Percentiles rank a stretch among this genome's conserved stretches.
Evolutionary conservation across 2,329 filamentous ascomycete species (phyloP).

Genomic region (Aspergillus nomiae): DNA sequence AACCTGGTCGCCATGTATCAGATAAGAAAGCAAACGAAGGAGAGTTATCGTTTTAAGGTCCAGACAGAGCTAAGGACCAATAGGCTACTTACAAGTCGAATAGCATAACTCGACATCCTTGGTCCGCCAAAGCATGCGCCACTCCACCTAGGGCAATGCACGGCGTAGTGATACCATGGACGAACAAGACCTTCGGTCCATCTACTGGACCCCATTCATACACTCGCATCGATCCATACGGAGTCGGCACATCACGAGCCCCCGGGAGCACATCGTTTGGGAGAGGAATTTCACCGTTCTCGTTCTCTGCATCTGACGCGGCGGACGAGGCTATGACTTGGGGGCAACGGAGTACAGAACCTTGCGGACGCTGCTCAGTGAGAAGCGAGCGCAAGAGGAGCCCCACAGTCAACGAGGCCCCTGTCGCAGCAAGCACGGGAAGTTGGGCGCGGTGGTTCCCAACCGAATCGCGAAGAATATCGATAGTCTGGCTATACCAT

Average conservation of each 20-base stretch:
- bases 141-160: slow-evolving; percentile 68
- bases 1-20: slow-evolving; percentile 29
- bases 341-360: slow-evolving; percentile 38
- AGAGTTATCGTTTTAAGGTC: not conserved
- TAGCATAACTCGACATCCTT: slow-evolving; percentile 75
- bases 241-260: slow-evolving; percentile 61
- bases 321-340: slow-evolving; percentile 30
- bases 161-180: slow-evolving; percentile 83
- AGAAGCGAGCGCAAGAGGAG: slow-evolving; percentile 34
- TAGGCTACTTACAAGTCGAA: slow-evolving; percentile 59
- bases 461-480: slow-evolving; percentile 36
- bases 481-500: slow-evolving; percentile 37
- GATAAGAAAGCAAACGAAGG: not conserved
- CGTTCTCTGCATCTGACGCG: slow-evolving; percentile 40
- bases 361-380: slow-evolving; percentile 14
- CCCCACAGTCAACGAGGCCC: slow-evolving; percentile 38
- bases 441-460: slow-evolving; percentile 32
- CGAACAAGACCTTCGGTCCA: slow-evolving; percentile 71
- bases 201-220: slow-evolving; percentile 79
- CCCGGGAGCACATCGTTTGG: slow-evolving; percentile 66
- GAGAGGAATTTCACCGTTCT: slow-evolving; percentile 57
- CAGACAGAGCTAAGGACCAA: no score
- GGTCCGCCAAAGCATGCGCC: slow-evolving; percentile 64
- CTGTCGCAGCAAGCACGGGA: slow-evolving; percentile 37
- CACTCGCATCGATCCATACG: slow-evolving; percentile 69